Evolutionary conservation across 2,329 filamentous ascomycete genomes (phyloP).

Genomic region (Thelonectria olida): DNA sequence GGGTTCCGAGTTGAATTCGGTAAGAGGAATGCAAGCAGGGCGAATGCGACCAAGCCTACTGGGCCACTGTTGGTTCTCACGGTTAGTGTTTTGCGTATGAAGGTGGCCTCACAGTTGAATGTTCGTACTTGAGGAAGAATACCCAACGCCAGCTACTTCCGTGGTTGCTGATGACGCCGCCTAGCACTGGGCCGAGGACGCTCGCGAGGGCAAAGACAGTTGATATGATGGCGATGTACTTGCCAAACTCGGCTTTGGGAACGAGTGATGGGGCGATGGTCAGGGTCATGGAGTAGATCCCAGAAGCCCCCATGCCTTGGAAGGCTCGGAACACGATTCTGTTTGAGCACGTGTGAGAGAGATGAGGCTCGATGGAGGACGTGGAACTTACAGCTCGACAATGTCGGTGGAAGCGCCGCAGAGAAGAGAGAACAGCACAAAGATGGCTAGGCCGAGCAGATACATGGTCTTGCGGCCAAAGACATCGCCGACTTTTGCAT

Average conservation of each 20-base stretch:
- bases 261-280: constrained; percentile 23
- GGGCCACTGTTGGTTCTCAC: neutral
- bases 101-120: neutral
- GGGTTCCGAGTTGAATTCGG: neutral
- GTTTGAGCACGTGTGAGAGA: neutral
- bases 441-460: constrained; percentile 15
- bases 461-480: constrained; percentile 27
- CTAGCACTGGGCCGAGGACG: constrained; percentile 6
- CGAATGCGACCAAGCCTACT: constrained; percentile 10
- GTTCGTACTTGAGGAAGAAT: constrained; percentile 37
- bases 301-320: constrained; percentile 27
- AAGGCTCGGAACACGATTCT: constrained; percentile 30
- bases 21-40: constrained; percentile 11
- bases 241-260: constrained; percentile 18
- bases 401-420: constrained; percentile 20
- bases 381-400: neutral
- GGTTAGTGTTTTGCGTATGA: neutral
- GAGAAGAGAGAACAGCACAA: constrained; percentile 23
- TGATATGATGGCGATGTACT: constrained; percentile 27
- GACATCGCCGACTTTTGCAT: constrained; percentile 27
- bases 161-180: constrained; percentile 3
- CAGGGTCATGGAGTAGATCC: constrained; percentile 26
- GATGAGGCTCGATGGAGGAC: neutral
- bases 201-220: constrained; percentile 11
- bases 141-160: constrained; percentile 10